Evolutionary conservation across 129 eudicot genomes (phyloP), one percentile per base, ranked within the genome.

Genomic region (Deinandra increscens): DNA sequence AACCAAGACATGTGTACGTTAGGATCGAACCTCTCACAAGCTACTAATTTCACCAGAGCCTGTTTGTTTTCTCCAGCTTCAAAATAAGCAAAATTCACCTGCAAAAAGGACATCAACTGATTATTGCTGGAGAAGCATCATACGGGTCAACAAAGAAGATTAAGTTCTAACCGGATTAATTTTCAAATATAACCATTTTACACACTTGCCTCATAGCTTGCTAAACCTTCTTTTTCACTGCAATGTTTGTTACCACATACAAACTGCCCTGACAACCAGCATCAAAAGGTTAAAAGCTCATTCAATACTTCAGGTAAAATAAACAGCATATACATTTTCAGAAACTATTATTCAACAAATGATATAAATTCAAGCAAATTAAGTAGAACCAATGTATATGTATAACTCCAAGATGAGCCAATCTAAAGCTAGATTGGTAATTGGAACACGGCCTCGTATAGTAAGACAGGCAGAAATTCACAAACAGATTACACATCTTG

Each of bases 11-110:
- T 18, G 61, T 17, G 55, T n/a, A 15, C 5, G 60, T 66, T 26
- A 18, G 45, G 31, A 76, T 34, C 81, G 44, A 64, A 84, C 96
- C 96, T 83, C 78, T 86, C 88, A 81, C 96, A 89, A 18, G 95
- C 56, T 42, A 93, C 98, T 80, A 93, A 83, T 59, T 93, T 93
- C 79, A 93, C 98, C 44, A 93, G 84, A 39, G 98, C 98, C 64
- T 93, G 98, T 66, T 93, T 93, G 82, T 79, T 78, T 84, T 93
- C 95, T 75, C 96, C 97, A 7, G 98, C 98, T 77, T 93, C 98
- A 85, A 64, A 51, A 83, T 93, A 93, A 60, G 96, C 72, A 71
- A 89, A 93, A 68, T 93, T 89, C 63, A 89, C 98, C 98, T 92
- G 87, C 62, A 81, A 71, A 62, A 42, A 51, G 22, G 49, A 62